phyloP scores from a whole-genome alignment of 2,329 filamentous ascomycete species.

The Clarireedia hainanense region DNA sequence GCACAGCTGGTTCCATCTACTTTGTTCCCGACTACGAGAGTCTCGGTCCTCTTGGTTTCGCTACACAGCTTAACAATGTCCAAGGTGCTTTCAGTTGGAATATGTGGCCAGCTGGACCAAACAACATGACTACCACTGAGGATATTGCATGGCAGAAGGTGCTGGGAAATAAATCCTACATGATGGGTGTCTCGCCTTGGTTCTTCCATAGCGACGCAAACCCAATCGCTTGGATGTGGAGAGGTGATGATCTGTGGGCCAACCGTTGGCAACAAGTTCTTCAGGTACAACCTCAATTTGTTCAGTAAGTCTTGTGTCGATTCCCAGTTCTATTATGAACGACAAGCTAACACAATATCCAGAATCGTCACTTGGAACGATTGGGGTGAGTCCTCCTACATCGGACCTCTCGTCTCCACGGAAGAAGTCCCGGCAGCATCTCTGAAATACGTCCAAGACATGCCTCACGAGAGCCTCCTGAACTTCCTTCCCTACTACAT shows the following conservation, averaged over 20 bases:
- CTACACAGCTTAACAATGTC: slow-evolving; percentile 25
- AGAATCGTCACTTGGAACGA: slow-evolving; percentile 44
- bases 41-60: slow-evolving; percentile 28
- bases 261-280: slow-evolving; percentile 47
- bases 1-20: slow-evolving; percentile 28
- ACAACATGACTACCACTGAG: slow-evolving; percentile 30
- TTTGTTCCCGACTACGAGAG: slow-evolving; percentile 42
- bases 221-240: slow-evolving; percentile 56
- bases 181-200: slow-evolving; percentile 52
- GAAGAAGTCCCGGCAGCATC: slow-evolving; percentile 33
- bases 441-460: slow-evolving; percentile 38
- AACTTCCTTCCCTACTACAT: slow-evolving; percentile 43
- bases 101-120: slow-evolving; percentile 34
- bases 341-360: slow-evolving; percentile 13
- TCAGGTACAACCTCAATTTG: slow-evolving; percentile 37
- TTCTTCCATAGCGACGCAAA: slow-evolving; percentile 52
- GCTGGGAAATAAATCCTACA: slow-evolving; percentile 35
- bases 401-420: slow-evolving; percentile 37
- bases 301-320: slow-evolving; percentile 29
- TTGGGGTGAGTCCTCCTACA: slow-evolving; percentile 45
- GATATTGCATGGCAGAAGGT: slow-evolving; percentile 34
- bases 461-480: slow-evolving; percentile 44
- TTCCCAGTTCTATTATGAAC: slow-evolving; percentile 9
- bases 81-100: slow-evolving; percentile 37
- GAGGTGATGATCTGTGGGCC: slow-evolving; percentile 53